Conservation (phyloP, 164 flowering plant species). For the Cinnamomum chago region DNA sequence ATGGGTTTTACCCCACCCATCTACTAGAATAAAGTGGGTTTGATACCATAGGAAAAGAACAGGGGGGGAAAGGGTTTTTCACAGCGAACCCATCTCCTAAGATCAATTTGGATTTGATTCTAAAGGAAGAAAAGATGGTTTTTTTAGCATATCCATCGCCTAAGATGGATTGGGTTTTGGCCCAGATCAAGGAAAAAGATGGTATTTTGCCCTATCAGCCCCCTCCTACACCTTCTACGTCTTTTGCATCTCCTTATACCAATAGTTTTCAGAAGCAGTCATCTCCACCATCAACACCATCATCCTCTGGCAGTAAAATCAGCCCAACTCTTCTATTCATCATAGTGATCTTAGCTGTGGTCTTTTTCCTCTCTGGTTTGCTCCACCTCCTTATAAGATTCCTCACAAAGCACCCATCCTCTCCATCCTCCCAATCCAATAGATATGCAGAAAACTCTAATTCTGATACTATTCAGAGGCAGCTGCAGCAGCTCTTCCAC, state of each 20-base stretch:
- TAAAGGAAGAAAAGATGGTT: slow-evolving; percentile 10
- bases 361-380: slow-evolving; percentile 62
- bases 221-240: slow-evolving; percentile 13
- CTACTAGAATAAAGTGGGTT: not conserved
- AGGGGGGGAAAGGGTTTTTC: too few species aligned
- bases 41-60: not conserved
- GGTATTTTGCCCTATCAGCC: slow-evolving; percentile 23
- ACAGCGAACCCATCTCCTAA: not conserved
- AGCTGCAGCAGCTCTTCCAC: slow-evolving; percentile 79
- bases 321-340: slow-evolving; percentile 60
- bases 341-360: slow-evolving; percentile 51
- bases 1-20: not conserved
- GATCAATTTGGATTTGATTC: not conserved
- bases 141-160: slow-evolving; percentile 10
- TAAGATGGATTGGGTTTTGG: slow-evolving; percentile 21
- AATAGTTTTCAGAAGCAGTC: slow-evolving; percentile 24
- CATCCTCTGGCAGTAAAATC: slow-evolving; percentile 35
- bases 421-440: slow-evolving; percentile 43
- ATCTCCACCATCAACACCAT: slow-evolving; percentile 17
- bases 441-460: slow-evolving; percentile 38
- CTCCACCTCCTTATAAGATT: slow-evolving; percentile 62
- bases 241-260: slow-evolving; percentile 21
- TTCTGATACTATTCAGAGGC: slow-evolving; percentile 60
- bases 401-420: slow-evolving; percentile 45
- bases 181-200: slow-evolving; percentile 21